A percentile compares a stretch with the other conserved stretches of the same genome.
These are phyloP conservation scores for Penicillium sp. DNA, from an alignment of 2,329 filamentous ascomycete species.

Conservation along the genomic window DNA sequence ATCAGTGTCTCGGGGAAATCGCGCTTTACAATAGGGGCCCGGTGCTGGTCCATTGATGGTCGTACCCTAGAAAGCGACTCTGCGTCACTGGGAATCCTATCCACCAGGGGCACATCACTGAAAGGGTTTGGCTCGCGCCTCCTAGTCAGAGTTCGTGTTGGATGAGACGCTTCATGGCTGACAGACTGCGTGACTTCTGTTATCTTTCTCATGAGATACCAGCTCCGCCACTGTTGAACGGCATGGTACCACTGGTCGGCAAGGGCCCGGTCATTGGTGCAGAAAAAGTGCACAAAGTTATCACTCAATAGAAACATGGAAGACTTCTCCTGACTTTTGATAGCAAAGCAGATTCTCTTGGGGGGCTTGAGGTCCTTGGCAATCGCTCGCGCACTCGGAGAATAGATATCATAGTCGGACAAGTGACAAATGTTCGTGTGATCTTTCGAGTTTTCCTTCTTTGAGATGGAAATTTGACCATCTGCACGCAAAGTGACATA, in stretches of 20 bases:
- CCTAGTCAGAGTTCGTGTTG: constrained; percentile 31
- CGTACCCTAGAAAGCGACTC: constrained; percentile 29
- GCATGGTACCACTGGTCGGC: constrained; percentile 69
- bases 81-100: constrained; percentile 32
- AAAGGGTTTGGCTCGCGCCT: constrained; percentile 47
- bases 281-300: constrained; percentile 92
- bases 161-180: constrained; percentile 13
- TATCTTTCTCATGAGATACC: constrained; percentile 75
- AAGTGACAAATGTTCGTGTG: constrained; percentile 74
- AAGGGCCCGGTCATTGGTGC: constrained; percentile 67
- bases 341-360: constrained; percentile 79
- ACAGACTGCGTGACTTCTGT: constrained; percentile 57
- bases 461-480: constrained; percentile 71
- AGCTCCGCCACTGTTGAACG: constrained; percentile 83
- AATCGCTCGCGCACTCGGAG: constrained; percentile 66
- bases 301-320: constrained; percentile 77
- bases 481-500: constrained; percentile 71
- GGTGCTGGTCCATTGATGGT: constrained; percentile 4
- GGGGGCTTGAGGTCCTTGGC: constrained; percentile 75
- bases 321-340: constrained; percentile 90
- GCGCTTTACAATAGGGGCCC: constrained; percentile 21
- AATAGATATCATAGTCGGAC: constrained; percentile 91
- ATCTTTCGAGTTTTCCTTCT: constrained; percentile 71
- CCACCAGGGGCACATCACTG: constrained; percentile 59
- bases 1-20: constrained; percentile 27